Evolutionary conservation across 1,139 yeast genomes (phyloP).

Genomic region (Saccharomyces hybrid): DNA sequence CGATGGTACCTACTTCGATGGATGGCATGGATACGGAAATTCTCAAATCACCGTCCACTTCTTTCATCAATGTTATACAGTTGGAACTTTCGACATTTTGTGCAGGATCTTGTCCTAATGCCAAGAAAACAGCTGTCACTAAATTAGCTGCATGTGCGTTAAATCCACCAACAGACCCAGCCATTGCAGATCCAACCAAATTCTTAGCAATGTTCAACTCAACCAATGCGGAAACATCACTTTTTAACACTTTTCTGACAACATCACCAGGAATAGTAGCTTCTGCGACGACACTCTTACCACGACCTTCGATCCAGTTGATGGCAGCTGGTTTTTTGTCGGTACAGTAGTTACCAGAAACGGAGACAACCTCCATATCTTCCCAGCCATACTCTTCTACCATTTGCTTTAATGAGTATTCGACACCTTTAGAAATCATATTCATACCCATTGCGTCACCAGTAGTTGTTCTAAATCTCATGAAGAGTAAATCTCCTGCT

Average conservation of each 20-base stretch:
- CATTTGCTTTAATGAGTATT: constrained; percentile 76
- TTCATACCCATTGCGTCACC: constrained; percentile 99
- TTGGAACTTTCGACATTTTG: constrained; percentile 96
- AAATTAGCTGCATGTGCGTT: constrained; percentile 97
- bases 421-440: constrained; percentile 98
- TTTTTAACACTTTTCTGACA: constrained; percentile 75
- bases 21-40: constrained; percentile 98
- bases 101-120: constrained; percentile 98
- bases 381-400: constrained; percentile 83
- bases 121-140: constrained; percentile 87
- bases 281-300: constrained; percentile 97
- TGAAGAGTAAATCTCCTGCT: constrained; percentile 86
- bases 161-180: constrained; percentile 96
- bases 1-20: constrained; percentile 97
- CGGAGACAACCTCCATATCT: constrained; percentile 88
- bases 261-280: constrained; percentile 79
- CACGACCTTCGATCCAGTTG: constrained; percentile 99
- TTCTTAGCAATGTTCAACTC: constrained; percentile 85
- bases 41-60: constrained; percentile 70
- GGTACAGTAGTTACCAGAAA: constrained; percentile 95
- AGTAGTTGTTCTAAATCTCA: constrained; percentile 92
- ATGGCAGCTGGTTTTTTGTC: constrained; percentile 98
- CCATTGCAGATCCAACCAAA: constrained; percentile 95
- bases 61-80: constrained; percentile 93
- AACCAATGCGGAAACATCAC: constrained; percentile 87